A percentile compares a stretch with the other conserved stretches of the same genome.
Conservation (phyloP, 2,329 filamentous ascomycete genomes). For the Calonectria pseudoturangicola region DNA sequence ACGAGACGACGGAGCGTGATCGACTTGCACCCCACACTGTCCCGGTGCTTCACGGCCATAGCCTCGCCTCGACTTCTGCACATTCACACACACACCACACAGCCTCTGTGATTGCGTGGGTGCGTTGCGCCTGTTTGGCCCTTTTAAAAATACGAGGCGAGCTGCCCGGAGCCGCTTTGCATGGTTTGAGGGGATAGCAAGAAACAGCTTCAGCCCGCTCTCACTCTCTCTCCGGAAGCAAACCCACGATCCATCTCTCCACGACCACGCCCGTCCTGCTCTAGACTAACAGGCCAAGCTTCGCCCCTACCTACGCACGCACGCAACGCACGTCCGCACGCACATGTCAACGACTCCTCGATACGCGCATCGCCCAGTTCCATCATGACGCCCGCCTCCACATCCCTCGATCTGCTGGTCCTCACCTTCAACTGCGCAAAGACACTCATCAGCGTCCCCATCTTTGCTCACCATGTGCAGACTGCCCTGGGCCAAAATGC, state of each 20-base stretch:
- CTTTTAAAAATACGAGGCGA: constrained; percentile 14
- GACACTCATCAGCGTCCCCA: constrained; percentile 78
- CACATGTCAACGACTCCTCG: constrained; percentile 20
- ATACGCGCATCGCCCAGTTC: constrained; percentile 26
- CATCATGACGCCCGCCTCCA: constrained; percentile 65
- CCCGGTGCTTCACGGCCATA: constrained; percentile 30
- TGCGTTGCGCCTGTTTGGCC: constrained; percentile 16
- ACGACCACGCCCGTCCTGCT: constrained; percentile 13
- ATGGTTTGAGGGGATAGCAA: background rate
- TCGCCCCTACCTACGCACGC: constrained; percentile 9
- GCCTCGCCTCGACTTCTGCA: constrained; percentile 14
- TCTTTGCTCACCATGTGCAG: constrained; percentile 84
- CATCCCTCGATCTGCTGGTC: constrained; percentile 82
- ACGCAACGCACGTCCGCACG: constrained; percentile 16
- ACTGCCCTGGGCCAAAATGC: constrained; percentile 71
- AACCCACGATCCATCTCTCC: background rate
- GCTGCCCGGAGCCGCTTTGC: constrained; percentile 8
- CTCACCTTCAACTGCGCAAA: constrained; percentile 94
- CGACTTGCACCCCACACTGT: constrained; percentile 34
- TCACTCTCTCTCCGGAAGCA: background rate
- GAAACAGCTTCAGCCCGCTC: constrained; percentile 12
- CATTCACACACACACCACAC: constrained; percentile 18
- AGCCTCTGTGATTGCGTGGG: constrained; percentile 37
- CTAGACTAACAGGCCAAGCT: constrained; percentile 22
- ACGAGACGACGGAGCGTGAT: constrained; percentile 38